These are phyloP conservation scores for Pugionium cornutum DNA, from an alignment of 345 rosid species.

Conservation along the genomic window DNA sequence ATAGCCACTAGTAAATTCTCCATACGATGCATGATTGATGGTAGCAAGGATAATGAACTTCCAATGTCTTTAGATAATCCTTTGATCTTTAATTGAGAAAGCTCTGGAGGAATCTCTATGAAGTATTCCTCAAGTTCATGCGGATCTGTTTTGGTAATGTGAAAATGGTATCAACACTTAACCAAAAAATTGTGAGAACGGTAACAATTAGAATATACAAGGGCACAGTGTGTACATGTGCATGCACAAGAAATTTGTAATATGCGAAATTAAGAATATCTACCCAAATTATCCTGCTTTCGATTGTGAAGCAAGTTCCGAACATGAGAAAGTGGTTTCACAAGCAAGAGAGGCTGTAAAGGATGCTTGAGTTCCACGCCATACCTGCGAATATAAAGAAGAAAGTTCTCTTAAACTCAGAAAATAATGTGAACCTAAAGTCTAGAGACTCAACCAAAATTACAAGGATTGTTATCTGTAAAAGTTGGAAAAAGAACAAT, in stretches of 20 bases:
- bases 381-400: slow-evolving; percentile 47
- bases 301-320: slow-evolving; percentile 83
- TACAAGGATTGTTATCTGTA: slow-evolving; percentile 9
- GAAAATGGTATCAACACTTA: slow-evolving; percentile 20
- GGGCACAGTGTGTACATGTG: not conserved
- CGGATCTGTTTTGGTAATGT: slow-evolving; percentile 51
- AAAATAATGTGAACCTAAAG: slow-evolving; percentile 15
- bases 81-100: slow-evolving; percentile 75
- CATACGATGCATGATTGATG: slow-evolving; percentile 90
- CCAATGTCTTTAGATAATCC: slow-evolving; percentile 90
- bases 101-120: slow-evolving; percentile 79
- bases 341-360: slow-evolving; percentile 66
- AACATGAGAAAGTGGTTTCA: slow-evolving; percentile 68
- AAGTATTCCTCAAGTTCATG: slow-evolving; percentile 77
- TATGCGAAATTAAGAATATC: slow-evolving; percentile 22
- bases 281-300: slow-evolving; percentile 61
- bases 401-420: slow-evolving; percentile 28
- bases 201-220: slow-evolving; percentile 5
- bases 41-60: slow-evolving; percentile 81
- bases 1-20: slow-evolving; percentile 91
- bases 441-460: slow-evolving; percentile 6
- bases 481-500: slow-evolving; percentile 2
- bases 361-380: slow-evolving; percentile 63
- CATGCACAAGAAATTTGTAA: slow-evolving; percentile 23
- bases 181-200: slow-evolving; percentile 9